A percentile compares a stretch with the other conserved stretches of the same genome.
Conservation (phyloP, 352 stramenopile species). For the Elongisporangium senticosum region DNA sequence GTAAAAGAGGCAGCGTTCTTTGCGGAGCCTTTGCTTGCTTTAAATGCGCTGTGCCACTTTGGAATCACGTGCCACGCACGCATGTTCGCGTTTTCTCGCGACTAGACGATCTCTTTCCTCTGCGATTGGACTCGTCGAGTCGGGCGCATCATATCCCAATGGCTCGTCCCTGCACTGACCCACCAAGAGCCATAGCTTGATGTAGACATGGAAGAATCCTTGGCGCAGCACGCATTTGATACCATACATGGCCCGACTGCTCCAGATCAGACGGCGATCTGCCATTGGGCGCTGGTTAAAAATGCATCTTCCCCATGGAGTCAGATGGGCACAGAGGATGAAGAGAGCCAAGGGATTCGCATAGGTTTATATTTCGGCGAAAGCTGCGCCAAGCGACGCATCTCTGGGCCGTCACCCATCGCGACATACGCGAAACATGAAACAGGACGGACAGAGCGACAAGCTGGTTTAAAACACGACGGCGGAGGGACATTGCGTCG, state of each 20-base stretch:
- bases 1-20: neutral
- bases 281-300: neutral
- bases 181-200: neutral
- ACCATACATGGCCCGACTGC: neutral
- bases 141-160: neutral
- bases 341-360: neutral
- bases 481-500: neutral
- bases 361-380: neutral
- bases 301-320: neutral
- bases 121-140: neutral
- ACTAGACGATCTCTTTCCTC: neutral
- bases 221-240: neutral
- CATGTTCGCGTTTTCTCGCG: neutral
- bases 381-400: neutral
- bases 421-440: neutral
- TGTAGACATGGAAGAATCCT: neutral
- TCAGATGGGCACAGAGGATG: neutral
- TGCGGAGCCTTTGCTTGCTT: neutral
- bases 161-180: neutral
- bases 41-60: neutral
- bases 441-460: neutral
- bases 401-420: neutral
- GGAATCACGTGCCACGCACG: neutral
- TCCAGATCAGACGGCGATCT: neutral
- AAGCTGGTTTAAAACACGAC: neutral